Evolutionary conservation across 345 rosid genomes (phyloP).

Genomic region (Barbarea vulgaris): DNA sequence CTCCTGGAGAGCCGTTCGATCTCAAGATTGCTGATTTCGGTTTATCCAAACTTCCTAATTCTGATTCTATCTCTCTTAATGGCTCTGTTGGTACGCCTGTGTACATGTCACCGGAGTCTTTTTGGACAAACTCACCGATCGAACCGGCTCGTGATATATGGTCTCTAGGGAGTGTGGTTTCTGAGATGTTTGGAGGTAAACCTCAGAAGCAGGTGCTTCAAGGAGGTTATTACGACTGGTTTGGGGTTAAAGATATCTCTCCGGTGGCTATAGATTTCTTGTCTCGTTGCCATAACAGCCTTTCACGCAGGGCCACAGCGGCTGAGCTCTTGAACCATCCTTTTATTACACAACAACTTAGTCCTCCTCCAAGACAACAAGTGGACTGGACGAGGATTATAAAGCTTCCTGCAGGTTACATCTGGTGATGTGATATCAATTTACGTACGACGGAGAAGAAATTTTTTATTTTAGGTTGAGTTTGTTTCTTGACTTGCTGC

Average conservation of each 20-base stretch:
- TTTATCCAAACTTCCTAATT: slow-evolving; percentile 20
- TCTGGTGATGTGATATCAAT: not conserved
- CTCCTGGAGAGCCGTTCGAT: slow-evolving; percentile 19
- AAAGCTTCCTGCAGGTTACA: not conserved
- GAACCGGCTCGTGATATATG: slow-evolving; percentile 2
- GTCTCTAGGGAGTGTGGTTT: slow-evolving; percentile 29
- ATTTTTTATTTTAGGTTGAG: not conserved
- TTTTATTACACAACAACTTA: not conserved
- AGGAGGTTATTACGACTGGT: not conserved
- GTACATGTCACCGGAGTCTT: slow-evolving; percentile 3
- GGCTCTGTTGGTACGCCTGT: not conserved
- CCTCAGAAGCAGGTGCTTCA: not conserved
- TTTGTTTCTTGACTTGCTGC: slow-evolving; percentile 1
- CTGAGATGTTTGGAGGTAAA: slow-evolving; percentile 27
- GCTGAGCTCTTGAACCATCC: slow-evolving; percentile 22
- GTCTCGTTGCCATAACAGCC: not conserved
- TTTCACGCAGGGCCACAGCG: not conserved
- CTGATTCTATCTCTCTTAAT: not conserved
- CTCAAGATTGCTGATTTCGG: slow-evolving; percentile 23
- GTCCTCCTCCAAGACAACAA: not conserved
- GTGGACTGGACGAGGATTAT: not conserved
- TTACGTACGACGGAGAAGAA: not conserved
- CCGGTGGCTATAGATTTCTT: slow-evolving; percentile 7
- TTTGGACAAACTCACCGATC: not conserved
- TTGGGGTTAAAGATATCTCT: not conserved